Conservation (phyloP, 306 rosid species). For the Mimosa bimucronata region DNA sequence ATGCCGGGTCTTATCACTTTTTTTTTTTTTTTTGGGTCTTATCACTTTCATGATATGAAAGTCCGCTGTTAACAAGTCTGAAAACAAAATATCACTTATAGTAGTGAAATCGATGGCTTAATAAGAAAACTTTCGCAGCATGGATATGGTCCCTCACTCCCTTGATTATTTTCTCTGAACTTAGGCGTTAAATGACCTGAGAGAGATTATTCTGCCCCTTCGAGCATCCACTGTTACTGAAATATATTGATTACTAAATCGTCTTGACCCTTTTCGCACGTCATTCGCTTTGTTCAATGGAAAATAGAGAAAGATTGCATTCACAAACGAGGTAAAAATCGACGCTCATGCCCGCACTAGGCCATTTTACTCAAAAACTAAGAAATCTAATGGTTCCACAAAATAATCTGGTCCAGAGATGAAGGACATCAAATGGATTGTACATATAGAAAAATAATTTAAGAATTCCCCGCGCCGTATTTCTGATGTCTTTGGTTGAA, state of each 20-base stretch:
- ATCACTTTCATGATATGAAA: neutral
- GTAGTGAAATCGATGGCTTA: neutral
- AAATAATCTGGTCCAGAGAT: conserved; percentile 2
- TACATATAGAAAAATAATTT: conserved; percentile 2
- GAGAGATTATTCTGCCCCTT: no score
- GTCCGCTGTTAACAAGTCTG: neutral
- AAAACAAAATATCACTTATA: no score
- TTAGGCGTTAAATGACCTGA: no score
- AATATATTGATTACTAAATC: neutral
- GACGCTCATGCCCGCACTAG: neutral
- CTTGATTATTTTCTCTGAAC: no score
- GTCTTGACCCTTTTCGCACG: neutral
- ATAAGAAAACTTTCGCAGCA: neutral
- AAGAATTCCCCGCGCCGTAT: neutral
- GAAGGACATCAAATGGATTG: conserved; percentile 7
- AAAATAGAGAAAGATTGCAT: neutral
- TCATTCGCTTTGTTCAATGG: neutral
- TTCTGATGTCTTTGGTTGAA: neutral
- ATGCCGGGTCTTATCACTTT: neutral
- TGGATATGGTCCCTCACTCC: neutral
- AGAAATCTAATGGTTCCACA: neutral
- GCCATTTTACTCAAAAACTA: neutral
- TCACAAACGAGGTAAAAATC: neutral
- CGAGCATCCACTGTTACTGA: neutral
- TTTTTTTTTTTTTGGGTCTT: no score